These are phyloP conservation scores for Cordyceps cateniannulata DNA, from an alignment of 2,329 filamentous ascomycete genomes.

Conservation along the genomic window DNA sequence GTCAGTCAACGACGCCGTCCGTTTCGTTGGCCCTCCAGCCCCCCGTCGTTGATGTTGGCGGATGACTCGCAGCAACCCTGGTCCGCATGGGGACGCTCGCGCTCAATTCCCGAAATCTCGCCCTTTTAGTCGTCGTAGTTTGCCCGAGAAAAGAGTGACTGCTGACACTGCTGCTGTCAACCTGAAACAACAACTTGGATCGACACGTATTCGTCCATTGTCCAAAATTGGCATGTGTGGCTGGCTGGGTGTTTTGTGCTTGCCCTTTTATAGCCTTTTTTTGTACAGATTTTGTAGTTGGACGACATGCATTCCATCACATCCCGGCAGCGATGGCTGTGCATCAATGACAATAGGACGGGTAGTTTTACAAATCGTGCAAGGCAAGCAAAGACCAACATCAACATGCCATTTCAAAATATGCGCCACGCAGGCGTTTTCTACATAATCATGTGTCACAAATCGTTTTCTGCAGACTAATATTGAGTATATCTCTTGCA, in stretches of 20 bases:
- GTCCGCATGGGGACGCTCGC: neutral
- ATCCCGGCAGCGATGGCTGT: neutral
- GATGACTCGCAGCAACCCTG: too few species aligned
- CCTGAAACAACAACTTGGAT: conserved; percentile 5
- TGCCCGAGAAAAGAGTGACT: neutral
- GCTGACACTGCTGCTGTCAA: neutral
- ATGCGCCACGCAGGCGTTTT: neutral
- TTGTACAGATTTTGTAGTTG: neutral
- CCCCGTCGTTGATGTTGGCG: too few species aligned
- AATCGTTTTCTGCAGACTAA: neutral
- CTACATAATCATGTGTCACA: neutral
- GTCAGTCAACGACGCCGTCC: too few species aligned
- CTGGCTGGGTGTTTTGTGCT: too few species aligned
- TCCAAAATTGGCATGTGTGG: neutral
- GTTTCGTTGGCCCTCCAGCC: too few species aligned
- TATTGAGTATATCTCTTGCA: neutral
- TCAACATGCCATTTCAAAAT: neutral
- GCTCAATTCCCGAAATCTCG: neutral
- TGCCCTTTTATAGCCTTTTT: neutral
- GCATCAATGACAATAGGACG: neutral
- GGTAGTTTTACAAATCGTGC: neutral
- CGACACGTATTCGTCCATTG: neutral
- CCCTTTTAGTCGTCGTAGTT: neutral
- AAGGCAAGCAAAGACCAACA: neutral
- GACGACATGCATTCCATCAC: neutral